Percentiles rank a stretch among this genome's conserved stretches.
Conservation (phyloP, 75 land plant genomes). For the Larix kaempferi region DNA sequence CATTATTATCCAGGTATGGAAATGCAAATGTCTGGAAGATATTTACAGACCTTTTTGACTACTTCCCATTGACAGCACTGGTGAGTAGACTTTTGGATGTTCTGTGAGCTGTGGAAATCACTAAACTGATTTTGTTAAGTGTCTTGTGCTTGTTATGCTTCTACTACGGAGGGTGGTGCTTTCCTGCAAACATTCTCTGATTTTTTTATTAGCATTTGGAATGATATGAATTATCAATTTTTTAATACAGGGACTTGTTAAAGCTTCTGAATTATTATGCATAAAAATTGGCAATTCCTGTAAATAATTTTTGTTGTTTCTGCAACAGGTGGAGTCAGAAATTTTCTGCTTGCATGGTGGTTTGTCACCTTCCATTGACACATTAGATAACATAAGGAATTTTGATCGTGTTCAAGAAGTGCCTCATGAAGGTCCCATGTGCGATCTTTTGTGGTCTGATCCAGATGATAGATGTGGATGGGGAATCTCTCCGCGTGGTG, state of each 20-base stretch:
- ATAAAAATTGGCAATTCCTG: conserved; percentile 1
- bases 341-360: conserved; percentile 96
- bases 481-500: conserved; percentile 95
- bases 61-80: conserved; percentile 90
- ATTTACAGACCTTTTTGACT: conserved; percentile 90
- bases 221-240: background rate
- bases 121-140: background rate
- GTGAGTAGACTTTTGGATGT: conserved; percentile 25
- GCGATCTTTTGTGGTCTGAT: conserved; percentile 86
- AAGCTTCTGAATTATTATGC: background rate
- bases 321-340: conserved; percentile 81
- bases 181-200: too few species aligned
- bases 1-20: conserved; percentile 64
- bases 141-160: background rate
- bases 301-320: background rate
- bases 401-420: conserved; percentile 94
- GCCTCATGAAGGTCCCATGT: conserved; percentile 95
- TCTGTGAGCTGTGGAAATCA: background rate
- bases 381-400: conserved; percentile 86
- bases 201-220: background rate
- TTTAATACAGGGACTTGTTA: background rate
- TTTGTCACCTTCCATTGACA: conserved; percentile 90
- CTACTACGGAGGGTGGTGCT: too few species aligned
- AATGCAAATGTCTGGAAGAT: conserved; percentile 96
- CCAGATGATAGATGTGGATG: conserved; percentile 79